Evolutionary conservation across 73 alveolate genomes (phyloP), one percentile per base, ranked within the genome.

Genomic region (Loxodes magnus): DNA sequence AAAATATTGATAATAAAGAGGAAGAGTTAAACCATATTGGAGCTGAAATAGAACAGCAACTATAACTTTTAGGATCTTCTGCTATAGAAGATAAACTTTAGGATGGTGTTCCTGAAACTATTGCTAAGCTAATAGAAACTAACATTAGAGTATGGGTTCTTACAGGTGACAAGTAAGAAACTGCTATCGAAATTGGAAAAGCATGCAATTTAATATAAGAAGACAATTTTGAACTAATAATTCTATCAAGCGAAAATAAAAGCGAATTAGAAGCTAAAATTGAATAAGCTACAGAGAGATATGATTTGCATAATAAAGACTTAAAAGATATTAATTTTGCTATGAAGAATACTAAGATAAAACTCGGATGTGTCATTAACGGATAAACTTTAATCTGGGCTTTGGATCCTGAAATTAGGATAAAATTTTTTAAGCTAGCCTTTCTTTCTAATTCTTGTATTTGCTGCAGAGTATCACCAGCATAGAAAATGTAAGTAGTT

Each of bases 21-120:
- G 67, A 65, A 35, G 14, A 36, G 12, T 43, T 77, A 19, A 35
- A 49, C 4, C 70, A 38, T 9, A 55, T 69, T 9, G 77, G 54
- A 33, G 71, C 58, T 14, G 76, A 64, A 22, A 35, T 74, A 7
- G 95, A 82, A 57, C 39, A 43, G 50, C 52, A 46, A 2, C 29
- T 71, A 0, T 21, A 12, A 16, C 41, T 48, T 27, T 33, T 51
- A 5, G 84, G 77, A 19, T 17, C 82, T 55, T 55, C 94, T 17
- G 97, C 94, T 0, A 68, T 84, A 10, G 97, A 88, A 63, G 97
- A 88, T 75, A 88, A 83, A 58, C 87, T 88, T 12, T 80, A 88
- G 55, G 91, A 83, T 50, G 92, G 92, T 2, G 97, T 88, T 2
- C 95, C 94, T 2, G 84, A 67, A 29, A 72, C 95, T 3, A 88